Base-by-base conservation (phyloP, 768 basidiomycete species). In the Boletus speciosus region DNA sequence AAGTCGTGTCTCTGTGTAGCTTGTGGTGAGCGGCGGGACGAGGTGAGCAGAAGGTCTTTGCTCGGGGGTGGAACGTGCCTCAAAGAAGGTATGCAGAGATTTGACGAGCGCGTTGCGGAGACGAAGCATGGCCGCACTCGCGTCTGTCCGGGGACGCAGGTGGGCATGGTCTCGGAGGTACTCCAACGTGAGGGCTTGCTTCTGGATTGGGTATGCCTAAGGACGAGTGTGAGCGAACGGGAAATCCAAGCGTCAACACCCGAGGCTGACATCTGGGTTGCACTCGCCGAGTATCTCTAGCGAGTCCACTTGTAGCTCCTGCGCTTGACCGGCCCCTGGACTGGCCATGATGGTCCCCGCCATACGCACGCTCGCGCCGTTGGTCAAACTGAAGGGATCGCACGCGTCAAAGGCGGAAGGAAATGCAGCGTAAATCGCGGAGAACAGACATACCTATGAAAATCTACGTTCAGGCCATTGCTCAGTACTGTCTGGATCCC, bases 131-230 rank as follows among this genome's bases (percentile, higher is more conserved):
- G 89, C 79, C 1, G 84, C 85, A 27, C 83, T 83, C 0, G 76
- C 74, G 31, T 83, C 77, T 9, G 91, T 94, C 12, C 96, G 81
- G 7, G 88, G 79, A 10, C 97, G 85, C n/a, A 99, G 70, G 74
- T 98, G 94, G 5, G 84, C 82, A 64, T 95, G 79, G 54, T 94
- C 89, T 8, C 96, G 82, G 31, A 97, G 78, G 63, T 91, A 88
- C 56, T 93, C 88, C 2, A 79, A 71, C 2, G 90, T 83, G 11
- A 93, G 78, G 29, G 83, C 71, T 70, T 98, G 85, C 68, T 97
- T 98, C 71, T 95, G 95, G 48, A 97, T 93, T 0, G 93, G 93
- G 70, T 96, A 98, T 43, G 72, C 73, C 93, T 93, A 51, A 4
- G 8, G 40, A 50, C 36, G 25, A 42, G 31, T 4, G 15, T 68